Percentiles rank a stretch among this genome's conserved stretches.
These are phyloP conservation scores for Aspergillus novofumigatus DNA, from an alignment of 2,329 filamentous ascomycete genomes.

Conservation along the genomic window DNA sequence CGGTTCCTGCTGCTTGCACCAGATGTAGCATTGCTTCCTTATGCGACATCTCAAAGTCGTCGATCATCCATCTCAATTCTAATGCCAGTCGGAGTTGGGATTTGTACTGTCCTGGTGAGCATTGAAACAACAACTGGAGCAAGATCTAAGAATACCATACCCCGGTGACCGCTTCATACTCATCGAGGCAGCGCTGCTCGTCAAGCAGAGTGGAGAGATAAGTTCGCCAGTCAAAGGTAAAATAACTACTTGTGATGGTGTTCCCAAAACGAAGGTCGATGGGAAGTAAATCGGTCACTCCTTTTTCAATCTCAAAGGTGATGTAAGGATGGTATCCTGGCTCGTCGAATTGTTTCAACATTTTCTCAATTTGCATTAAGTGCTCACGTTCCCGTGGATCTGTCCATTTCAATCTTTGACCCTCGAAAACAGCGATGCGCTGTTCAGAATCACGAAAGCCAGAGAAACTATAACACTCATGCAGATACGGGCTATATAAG, in stretches of 20 bases:
- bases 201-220: neutral
- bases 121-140: neutral
- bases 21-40: neutral
- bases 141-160: neutral
- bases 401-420: neutral
- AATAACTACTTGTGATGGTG: neutral
- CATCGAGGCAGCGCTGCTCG: neutral
- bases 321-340: neutral
- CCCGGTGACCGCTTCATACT: neutral
- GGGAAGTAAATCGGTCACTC: neutral
- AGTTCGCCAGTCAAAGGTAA: neutral
- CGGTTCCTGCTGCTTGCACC: neutral
- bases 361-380: neutral
- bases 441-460: neutral
- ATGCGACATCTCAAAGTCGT: neutral
- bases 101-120: neutral
- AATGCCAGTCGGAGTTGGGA: neutral
- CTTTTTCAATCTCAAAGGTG: neutral
- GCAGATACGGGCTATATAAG: neutral
- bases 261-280: neutral
- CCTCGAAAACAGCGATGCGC: neutral
- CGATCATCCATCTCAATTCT: neutral
- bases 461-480: neutral
- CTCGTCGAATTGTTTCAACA: neutral
- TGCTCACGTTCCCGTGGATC: too few relatives aligned